Percentiles rank a stretch among this genome's conserved stretches.
Evolutionary conservation across 1,139 yeast genomes (phyloP).

Genomic region (Diutina neorugosa): DNA sequence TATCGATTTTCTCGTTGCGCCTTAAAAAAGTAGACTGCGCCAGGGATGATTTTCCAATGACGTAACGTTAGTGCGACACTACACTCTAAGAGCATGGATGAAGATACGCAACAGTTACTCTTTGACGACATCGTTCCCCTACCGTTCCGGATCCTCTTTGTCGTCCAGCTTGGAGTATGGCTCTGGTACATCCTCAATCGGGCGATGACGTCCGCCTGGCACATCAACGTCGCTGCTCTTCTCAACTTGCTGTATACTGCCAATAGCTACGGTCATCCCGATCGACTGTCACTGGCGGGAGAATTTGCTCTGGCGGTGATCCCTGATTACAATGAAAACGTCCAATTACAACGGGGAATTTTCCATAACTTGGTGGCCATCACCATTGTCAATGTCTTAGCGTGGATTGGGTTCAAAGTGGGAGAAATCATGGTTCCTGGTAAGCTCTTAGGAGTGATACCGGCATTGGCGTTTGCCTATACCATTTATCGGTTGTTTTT

Average conservation of each 20-base stretch:
- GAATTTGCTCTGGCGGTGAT: background rate
- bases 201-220: background rate
- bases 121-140: background rate
- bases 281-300: background rate
- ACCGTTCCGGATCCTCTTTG: background rate
- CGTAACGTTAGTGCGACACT: background rate
- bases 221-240: background rate
- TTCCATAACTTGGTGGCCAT: background rate
- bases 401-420: background rate
- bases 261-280: background rate
- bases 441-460: background rate
- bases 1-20: background rate
- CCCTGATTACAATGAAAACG: background rate
- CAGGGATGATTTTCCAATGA: background rate
- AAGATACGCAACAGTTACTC: background rate
- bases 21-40: background rate
- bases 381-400: background rate
- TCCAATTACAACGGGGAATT: background rate
- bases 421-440: background rate
- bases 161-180: background rate
- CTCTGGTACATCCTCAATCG: background rate
- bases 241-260: background rate
- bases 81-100: background rate
- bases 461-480: slow-evolving; percentile 1
- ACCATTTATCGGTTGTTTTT: background rate